Percentiles rank a stretch among this genome's conserved stretches.
Evolutionary conservation across 73 alveolate genomes (phyloP).

Genomic region (Uronychia binucleata): DNA sequence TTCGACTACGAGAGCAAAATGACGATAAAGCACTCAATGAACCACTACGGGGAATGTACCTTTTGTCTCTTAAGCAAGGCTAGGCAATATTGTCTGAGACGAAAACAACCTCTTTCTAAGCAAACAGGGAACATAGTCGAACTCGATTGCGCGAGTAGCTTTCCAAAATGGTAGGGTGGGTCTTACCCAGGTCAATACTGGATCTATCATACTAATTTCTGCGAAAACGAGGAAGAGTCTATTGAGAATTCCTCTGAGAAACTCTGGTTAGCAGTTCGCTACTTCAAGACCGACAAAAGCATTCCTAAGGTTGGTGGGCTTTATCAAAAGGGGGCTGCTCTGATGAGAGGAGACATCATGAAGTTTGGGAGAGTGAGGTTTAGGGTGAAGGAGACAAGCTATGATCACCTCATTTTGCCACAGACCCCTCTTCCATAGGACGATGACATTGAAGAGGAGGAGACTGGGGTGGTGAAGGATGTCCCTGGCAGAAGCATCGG

Average conservation of each 20-base stretch:
- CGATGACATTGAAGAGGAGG: neutral
- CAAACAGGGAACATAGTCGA: neutral
- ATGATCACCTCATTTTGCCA: neutral
- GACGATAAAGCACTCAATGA: neutral
- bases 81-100: neutral
- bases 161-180: neutral
- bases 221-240: neutral
- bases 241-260: neutral
- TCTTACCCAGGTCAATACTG: neutral
- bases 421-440: neutral
- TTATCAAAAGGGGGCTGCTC: slow-evolving; percentile 4
- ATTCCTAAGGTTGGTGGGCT: neutral
- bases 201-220: neutral
- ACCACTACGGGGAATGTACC: neutral
- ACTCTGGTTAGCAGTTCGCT: neutral
- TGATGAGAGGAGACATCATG: slow-evolving; percentile 31
- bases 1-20: neutral
- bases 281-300: neutral
- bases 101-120: neutral
- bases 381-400: slow-evolving; percentile 17
- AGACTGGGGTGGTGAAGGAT: neutral
- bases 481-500: neutral
- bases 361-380: slow-evolving; percentile 48
- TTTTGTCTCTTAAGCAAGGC: neutral
- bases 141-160: neutral